Evolutionary conservation across 176 grass and related monocot genomes (phyloP), one percentile per base, ranked within the genome.

Genomic region (Musa troglodytarum): DNA sequence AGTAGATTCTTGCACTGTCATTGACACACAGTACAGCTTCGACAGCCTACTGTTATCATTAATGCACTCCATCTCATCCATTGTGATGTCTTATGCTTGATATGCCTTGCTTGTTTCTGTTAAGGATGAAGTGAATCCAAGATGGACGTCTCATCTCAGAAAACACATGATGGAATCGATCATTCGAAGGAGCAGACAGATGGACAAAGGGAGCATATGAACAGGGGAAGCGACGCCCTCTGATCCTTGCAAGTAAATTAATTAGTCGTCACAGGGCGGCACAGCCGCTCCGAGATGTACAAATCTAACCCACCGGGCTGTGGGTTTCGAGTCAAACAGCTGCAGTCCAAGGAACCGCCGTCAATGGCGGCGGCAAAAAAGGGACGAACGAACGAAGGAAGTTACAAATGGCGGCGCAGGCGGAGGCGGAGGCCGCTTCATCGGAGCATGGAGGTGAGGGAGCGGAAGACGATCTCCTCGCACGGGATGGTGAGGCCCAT

Each of bases 401-500:
- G 54, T 17, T 58, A 11, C 11, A 58, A 13, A 6, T 6, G 34
- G 54, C 16, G 54, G 16, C 54, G 16, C 54, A 13, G 9, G 14
- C 2, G 14, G 54, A 5, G 50, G 9, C 1, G 43, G 50, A 10
- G 3, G 8, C 17, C 16, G 23, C 49, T 3, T 51, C 68, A 20
- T 9, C 15, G 17, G 73, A 75, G 53, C 54, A 63, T 79, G 67
- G 82, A 59, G 34, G 81, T 84, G 55, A 83, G 75, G 1, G 73
- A 68, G 49, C 81, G 82, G 86, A 91, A 91, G 57, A 79, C 85
- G 49, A 77, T 62, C 73, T 91, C 85, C 74, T 88, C 89, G 76
- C 85, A 91, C 1, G 85, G 82, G 70, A 91, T 86, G 26, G 85
- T 91, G 71, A 91, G 69, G 34, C 82, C 89, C 28, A 49, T 81